Base-by-base conservation (phyloP, 495 filamentous ascomycete species). In the Trichoderma parareesei region DNA sequence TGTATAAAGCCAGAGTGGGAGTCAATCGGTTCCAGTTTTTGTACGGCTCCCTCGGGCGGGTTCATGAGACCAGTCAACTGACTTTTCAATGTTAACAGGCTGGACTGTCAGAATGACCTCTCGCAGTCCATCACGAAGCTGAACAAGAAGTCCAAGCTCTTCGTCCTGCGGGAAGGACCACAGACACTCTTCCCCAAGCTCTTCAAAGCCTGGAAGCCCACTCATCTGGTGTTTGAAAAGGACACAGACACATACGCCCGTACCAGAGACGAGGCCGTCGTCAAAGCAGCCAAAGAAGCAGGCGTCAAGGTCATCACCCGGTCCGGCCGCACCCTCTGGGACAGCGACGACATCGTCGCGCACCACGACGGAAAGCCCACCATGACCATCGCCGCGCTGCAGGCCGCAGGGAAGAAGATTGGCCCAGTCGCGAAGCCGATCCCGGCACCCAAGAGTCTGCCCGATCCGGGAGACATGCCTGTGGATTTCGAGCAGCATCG, bases 181-280 rank as follows among this genome's bases (percentile, higher is more conserved):
- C 85, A 85, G 69, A 88, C 85, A 1, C 73, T 89, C 1, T 75
- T 90, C 11, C 82, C 84, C 1, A 89, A 89, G 68, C 74, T 90
- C 0, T 88, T 88, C 78, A 82, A 84, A 68, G 76, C 79, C 48
- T 90, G 87, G 88, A 81, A 80, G 20, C 82, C 88, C 37, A 85
- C 85, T 0, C 88, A 90, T 75, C 72, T 90, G 4, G 88, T 89
- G 0, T 91, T 90, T 68, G 87, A 90, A 70, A 88, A 86, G 67
- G 88, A 91, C 65, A 88, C 86, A 3, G 88, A 90, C 74, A 78
- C 85, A 0, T 90, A 90, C 70, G 88, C 82, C 4, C 75, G 80
- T 10, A 78, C 84, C 16, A 71, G 88, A 43, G 88, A 91, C 72
- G 76, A 71, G 48, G 69, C 71, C 9, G 77, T 90, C 41, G 74